Evolutionary conservation across 2,329 filamentous ascomycete genomes (phyloP).

Genomic region (Fonsecaea erecta): DNA sequence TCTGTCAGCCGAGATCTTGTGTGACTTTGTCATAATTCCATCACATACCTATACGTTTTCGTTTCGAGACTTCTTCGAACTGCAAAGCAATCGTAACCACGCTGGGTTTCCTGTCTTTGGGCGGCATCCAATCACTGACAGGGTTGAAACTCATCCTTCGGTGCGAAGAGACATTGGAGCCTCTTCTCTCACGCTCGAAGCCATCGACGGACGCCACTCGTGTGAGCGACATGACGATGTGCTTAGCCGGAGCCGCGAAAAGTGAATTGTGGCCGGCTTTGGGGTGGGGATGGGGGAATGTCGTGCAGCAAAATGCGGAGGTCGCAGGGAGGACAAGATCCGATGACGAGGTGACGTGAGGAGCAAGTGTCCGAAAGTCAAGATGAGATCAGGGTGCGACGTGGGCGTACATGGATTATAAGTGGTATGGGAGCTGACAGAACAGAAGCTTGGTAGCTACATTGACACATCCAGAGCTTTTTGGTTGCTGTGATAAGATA

Average conservation of each 20-base stretch:
- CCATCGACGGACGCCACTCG: constrained; percentile 51
- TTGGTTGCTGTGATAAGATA: constrained; percentile 11
- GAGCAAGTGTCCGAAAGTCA: not conserved
- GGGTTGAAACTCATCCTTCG: constrained; percentile 51
- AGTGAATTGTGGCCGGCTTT: constrained; percentile 6
- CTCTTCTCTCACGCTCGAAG: constrained; percentile 45
- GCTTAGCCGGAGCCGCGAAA: constrained; percentile 1
- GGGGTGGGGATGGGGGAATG: constrained; percentile 14
- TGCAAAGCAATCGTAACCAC: constrained; percentile 29
- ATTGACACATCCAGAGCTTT: constrained; percentile 4
- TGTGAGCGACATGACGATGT: constrained; percentile 47
- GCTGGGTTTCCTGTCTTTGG: constrained; percentile 39
- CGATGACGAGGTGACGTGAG: constrained; percentile 8
- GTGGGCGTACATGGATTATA: not conserved
- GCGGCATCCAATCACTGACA: constrained; percentile 47
- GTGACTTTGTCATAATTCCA: not conserved
- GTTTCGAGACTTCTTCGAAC: constrained; percentile 55
- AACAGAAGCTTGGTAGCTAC: not conserved
- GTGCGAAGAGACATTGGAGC: constrained; percentile 42
- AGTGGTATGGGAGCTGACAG: not conserved
- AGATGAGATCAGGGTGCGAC: not conserved
- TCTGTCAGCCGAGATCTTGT: constrained; percentile 22
- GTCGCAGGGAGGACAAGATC: constrained; percentile 1
- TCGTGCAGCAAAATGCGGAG: constrained; percentile 27
- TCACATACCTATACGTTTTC: constrained; percentile 58